Base-by-base conservation (phyloP, 2,329 filamentous ascomycete genomes). In the Apiospora arundinis region DNA sequence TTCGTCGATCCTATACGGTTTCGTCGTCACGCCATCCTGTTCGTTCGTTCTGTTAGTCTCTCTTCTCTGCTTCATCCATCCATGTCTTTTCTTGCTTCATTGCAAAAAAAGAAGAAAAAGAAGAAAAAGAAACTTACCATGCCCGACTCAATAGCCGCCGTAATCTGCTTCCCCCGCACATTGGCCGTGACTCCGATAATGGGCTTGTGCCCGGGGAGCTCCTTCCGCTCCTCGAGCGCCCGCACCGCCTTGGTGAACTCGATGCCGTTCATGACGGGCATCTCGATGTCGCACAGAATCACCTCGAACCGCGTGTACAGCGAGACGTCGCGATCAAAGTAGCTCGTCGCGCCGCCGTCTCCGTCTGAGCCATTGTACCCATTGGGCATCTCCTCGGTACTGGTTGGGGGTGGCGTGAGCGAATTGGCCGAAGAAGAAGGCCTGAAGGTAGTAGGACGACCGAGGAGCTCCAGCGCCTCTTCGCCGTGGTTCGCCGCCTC, bases 401-500 rank as follows among this genome's bases (percentile, higher is more conserved):
- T 45, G 42, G 42, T 45, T 2, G 42, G 42, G 12, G 42, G 42
- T 45, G 42, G 42, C 42, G 42, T 45, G 42, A 45, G 14, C 14
- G 42, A 21, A 2, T 18, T 52, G 65, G 28, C 14, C 72, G 9
- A 72, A 42, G 16, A 76, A 52, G 2, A 21, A n/a, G n/a, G n/a
- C n/a, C n/a, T n/a, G n/a, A n/a, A n/a, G n/a, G 32, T 32, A 32
- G 32, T 32, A 32, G 32, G 21, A n/a, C 23, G 32, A 1, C 67
- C 68, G 9, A 70, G 52, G 1, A 70, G 70, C 3, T 88, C 84
- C 21, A 90, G 81, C 0, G 88, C 88, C 75, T 90, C 88, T 49
- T 85, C 74, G 8, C 89, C 89, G 74, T 91, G 86, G 73, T 88
- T 89, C 1, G 88, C 88, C 1, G 89, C 86, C 46, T 86, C 82